A percentile compares a stretch with the other conserved stretches of the same genome.
phyloP scores from a whole-genome alignment of 352 stramenopile species.

The Pythium brassicae region DNA sequence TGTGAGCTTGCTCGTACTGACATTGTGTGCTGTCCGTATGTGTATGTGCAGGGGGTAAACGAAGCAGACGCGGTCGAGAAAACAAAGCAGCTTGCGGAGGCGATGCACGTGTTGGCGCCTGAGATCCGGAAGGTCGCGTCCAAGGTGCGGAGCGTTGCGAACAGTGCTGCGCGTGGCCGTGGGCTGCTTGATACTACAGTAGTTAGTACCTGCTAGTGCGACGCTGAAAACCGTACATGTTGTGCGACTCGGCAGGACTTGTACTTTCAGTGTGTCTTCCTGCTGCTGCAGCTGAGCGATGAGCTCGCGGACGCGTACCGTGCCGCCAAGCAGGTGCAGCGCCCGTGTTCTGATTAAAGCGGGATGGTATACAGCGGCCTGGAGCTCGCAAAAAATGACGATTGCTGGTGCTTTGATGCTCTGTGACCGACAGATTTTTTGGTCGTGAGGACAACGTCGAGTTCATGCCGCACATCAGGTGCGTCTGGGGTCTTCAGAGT shows the following conservation, averaged over 20 bases:
- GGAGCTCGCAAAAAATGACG: too few species aligned
- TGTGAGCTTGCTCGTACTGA: too few species aligned
- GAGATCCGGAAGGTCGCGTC: slow-evolving; percentile 40
- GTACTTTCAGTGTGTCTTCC: slow-evolving; percentile 73
- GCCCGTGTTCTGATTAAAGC: background rate
- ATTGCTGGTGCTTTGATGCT: too few species aligned
- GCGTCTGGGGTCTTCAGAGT: too few species aligned
- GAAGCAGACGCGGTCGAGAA: slow-evolving; percentile 22
- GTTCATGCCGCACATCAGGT: slow-evolving; percentile 72
- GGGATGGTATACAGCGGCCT: too few species aligned
- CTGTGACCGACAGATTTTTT: slow-evolving; percentile 29
- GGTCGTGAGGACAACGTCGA: slow-evolving; percentile 22
- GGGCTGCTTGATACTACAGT: too few species aligned
- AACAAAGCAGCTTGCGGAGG: slow-evolving; percentile 29
- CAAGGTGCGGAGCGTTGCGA: too few species aligned
- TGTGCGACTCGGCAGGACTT: slow-evolving; percentile 12
- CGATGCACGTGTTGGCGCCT: slow-evolving; percentile 22
- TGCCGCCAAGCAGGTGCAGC: slow-evolving; percentile 33
- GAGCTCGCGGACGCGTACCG: slow-evolving; percentile 31
- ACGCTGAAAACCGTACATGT: too few species aligned
- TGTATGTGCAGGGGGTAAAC: slow-evolving; percentile 18
- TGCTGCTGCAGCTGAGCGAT: slow-evolving; percentile 32
- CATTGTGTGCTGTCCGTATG: background rate
- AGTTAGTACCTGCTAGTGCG: too few species aligned
- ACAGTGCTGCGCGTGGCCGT: too few species aligned